A percentile compares a stretch with the other conserved stretches of the same genome.
Evolutionary conservation across 257 asterid species (phyloP).

Genomic region (Solanum pennellii): DNA sequence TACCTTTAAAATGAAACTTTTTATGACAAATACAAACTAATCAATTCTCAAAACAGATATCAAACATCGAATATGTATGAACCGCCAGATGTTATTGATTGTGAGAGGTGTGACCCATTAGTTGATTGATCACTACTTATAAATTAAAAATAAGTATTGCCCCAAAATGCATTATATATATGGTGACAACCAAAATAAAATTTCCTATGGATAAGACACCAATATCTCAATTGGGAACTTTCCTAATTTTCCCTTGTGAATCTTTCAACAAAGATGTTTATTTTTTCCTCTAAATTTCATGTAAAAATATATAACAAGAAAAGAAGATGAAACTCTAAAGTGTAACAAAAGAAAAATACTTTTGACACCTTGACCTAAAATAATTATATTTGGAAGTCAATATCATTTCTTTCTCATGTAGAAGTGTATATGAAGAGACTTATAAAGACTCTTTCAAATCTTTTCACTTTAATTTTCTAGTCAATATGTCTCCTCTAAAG

Average conservation of each 20-base stretch:
- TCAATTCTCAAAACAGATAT: not conserved
- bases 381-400: not conserved
- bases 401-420: not conserved
- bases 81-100: not conserved
- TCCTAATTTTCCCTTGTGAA: not conserved
- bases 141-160: not conserved
- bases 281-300: too few relatives aligned
- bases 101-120: not conserved
- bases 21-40: not conserved
- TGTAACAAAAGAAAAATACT: not conserved
- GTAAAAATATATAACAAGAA: not conserved
- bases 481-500: not conserved
- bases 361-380: not conserved
- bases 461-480: not conserved
- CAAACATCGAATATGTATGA: not conserved
- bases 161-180: not conserved
- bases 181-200: not conserved
- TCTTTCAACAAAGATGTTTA: not conserved
- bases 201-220: not conserved
- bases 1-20: not conserved
- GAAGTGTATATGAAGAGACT: not conserved
- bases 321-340: not conserved
- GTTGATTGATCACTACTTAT: not conserved
- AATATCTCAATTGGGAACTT: not conserved
- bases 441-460: not conserved